phyloP scores from a whole-genome alignment of 768 basidiomycete species.

The Antrodiella citrinella region DNA sequence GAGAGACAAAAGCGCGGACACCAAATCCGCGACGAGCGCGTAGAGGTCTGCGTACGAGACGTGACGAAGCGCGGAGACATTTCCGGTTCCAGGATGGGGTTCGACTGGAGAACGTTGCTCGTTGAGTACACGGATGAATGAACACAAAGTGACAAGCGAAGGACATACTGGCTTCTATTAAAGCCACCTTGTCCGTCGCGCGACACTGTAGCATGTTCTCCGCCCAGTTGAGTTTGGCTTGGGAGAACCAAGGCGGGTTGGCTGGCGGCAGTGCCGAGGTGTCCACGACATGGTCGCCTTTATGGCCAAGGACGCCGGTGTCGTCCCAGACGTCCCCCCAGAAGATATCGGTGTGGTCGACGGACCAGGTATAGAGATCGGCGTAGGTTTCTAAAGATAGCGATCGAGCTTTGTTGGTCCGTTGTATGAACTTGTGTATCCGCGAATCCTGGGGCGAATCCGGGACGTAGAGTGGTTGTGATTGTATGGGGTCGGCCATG shows the following conservation, averaged over 20 bases:
- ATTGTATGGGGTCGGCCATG: neutral
- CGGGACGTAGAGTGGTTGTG: conserved; percentile 35
- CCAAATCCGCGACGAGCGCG: conserved; percentile 43
- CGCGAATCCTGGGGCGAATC: conserved; percentile 33
- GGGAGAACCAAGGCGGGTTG: conserved; percentile 67
- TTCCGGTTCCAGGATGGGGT: conserved; percentile 38
- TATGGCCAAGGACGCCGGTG: conserved; percentile 50
- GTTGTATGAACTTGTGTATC: conserved; percentile 39
- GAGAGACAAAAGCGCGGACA: conserved; percentile 44
- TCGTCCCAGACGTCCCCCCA: conserved; percentile 73
- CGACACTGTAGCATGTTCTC: conserved; percentile 69
- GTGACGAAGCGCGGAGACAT: conserved; percentile 35
- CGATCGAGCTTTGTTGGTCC: conserved; percentile 34
- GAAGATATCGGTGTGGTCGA: conserved; percentile 48
- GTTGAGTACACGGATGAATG: conserved; percentile 11
- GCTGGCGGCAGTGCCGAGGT: conserved; percentile 39
- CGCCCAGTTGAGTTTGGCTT: conserved; percentile 68
- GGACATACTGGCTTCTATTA: conserved; percentile 62
- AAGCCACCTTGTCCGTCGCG: conserved; percentile 47
- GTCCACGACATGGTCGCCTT: conserved; percentile 56
- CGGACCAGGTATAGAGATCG: conserved; percentile 66
- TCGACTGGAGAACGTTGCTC: conserved; percentile 40
- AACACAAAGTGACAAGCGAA: conserved; percentile 10
- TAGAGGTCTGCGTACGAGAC: conserved; percentile 55
- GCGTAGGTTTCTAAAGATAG: conserved; percentile 44